Base-by-base conservation (phyloP, 495 filamentous ascomycete species). In the Ramalina peruviana region DNA sequence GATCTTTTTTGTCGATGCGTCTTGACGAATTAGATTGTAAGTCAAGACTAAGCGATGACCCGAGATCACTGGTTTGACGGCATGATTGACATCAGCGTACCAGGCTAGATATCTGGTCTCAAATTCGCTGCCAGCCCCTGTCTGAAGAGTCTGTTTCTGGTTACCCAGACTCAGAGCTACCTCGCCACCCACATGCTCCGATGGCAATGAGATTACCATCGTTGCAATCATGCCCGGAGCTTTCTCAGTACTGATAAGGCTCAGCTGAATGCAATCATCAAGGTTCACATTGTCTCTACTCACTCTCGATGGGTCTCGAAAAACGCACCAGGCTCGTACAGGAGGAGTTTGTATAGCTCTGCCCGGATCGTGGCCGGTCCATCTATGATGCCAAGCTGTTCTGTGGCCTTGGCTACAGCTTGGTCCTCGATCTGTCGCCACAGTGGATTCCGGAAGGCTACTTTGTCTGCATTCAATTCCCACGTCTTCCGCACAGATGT, bases 51-150 rank as follows among this genome's bases (percentile, higher is more conserved):
- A 64, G 7, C 73, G 70, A 51, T 68, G 67, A 6, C 76, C 78
- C 7, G 65, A 66, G 6, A 46, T 65, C 13, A 80, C 70, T 3
- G 68, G 68, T 30, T 64, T 60, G 26, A 78, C 65, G 53, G 74
- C 71, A 51, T 80, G 75, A 4, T 58, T 58, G 10, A 79, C 72
- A 55, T 79, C 72, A n/a, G 73, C 65, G 58, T 72, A 75, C 74
- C 73, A 79, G 40, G 69, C 71, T 0, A 67, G 43, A 47, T 62
- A 69, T 15, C 65, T 68, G 21, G 60, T 60, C 37, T 60, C 62
- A 40, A 53, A 63, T 30, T 64, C 49, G 0, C 69, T 74, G 11
- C 13, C 26, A 1, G 47, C 19, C 3, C 50, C 46, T 3, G 67
- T 67, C 21, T 58, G 49, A 37, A 74, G 67, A 3, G 50, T 51